phyloP scores from a whole-genome alignment of 1,284 basidiomycete genomes.

The Puccinia coronata region DNA sequence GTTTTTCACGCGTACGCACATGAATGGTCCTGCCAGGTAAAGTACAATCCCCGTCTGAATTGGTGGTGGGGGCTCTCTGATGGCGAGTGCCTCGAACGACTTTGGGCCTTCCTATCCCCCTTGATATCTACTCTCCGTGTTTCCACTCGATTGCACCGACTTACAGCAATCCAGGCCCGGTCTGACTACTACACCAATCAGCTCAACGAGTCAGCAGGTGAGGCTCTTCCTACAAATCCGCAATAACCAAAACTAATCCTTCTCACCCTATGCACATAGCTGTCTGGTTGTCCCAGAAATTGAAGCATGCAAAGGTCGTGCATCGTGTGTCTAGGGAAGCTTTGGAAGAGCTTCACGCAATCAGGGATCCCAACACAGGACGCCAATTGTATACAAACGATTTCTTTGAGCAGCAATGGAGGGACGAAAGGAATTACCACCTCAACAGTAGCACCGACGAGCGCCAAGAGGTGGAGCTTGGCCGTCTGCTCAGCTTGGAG shows the following conservation, averaged over 20 bases:
- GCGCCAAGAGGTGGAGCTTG: not conserved
- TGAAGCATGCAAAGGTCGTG: not conserved
- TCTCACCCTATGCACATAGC: no score
- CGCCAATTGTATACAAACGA: not conserved
- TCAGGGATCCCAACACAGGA: not conserved
- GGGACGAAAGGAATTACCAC: not conserved
- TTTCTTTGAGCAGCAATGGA: not conserved
- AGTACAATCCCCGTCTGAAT: conserved; percentile 8
- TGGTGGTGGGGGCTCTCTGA: not conserved
- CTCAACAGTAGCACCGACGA: not conserved
- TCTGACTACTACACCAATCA: not conserved
- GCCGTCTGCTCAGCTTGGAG: not conserved
- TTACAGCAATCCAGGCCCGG: not conserved
- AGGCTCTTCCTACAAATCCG: no score
- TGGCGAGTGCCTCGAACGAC: not conserved
- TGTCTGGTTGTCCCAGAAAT: not conserved
- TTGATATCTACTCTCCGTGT: not conserved
- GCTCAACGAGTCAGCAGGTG: not conserved
- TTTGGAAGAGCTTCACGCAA: not conserved
- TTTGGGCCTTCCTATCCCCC: not conserved
- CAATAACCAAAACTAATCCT: no score
- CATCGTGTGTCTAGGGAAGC: not conserved
- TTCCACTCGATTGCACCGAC: not conserved
- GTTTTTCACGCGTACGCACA: not conserved
- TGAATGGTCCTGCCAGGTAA: conserved; percentile 22